Conservation (phyloP, 768 basidiomycete species). For the Leucogyrophana mollusca region DNA sequence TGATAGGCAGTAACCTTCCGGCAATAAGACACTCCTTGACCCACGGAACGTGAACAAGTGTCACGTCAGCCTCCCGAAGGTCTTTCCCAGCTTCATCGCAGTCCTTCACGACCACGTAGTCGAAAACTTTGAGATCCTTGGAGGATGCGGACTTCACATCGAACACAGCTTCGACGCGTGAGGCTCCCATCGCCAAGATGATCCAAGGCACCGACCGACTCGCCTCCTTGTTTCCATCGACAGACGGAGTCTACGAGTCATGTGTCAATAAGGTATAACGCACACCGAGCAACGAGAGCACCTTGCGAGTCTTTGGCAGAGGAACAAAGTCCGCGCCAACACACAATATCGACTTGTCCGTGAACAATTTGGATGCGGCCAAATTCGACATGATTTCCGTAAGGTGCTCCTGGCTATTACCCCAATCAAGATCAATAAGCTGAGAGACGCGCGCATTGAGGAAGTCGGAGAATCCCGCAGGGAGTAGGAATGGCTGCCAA, state of each 20-base stretch:
- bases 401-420: constrained; percentile 49
- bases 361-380: constrained; percentile 58
- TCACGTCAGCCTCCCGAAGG: constrained; percentile 25
- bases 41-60: constrained; percentile 60
- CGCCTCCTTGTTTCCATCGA: constrained; percentile 32
- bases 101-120: constrained; percentile 66
- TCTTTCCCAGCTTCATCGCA: constrained; percentile 28
- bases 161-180: constrained; percentile 61
- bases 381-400: constrained; percentile 56
- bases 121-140: constrained; percentile 39
- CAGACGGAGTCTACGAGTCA: constrained; percentile 15
- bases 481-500: constrained; percentile 63
- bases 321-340: constrained; percentile 58
- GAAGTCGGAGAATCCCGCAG: constrained; percentile 45
- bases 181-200: constrained; percentile 77
- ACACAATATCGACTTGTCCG: constrained; percentile 55
- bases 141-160: constrained; percentile 42
- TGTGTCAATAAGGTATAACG: constrained; percentile 3
- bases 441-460: constrained; percentile 45
- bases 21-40: constrained; percentile 77
- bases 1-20: constrained; percentile 45
- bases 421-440: constrained; percentile 49
- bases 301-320: constrained; percentile 39
- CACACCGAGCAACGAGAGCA: constrained; percentile 10
- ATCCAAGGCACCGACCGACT: constrained; percentile 58